A percentile compares a stretch with the other conserved stretches of the same genome.
phyloP scores from a whole-genome alignment of 805 yeast genomes.

The Maudiozyma turicensis region DNA sequence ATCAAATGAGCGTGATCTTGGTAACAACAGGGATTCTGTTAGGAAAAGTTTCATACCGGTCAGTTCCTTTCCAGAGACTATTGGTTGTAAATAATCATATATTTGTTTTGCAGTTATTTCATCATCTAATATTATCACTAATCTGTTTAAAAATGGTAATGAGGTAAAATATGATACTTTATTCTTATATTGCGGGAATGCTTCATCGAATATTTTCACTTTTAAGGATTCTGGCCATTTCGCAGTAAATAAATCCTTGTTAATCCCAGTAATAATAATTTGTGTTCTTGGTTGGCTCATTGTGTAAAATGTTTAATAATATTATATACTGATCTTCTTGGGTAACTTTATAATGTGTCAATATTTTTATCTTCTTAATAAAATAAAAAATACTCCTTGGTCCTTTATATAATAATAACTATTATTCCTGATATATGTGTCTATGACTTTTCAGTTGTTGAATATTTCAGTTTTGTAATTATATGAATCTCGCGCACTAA shows the following conservation, averaged over 20 bases:
- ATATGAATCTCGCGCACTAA: no score
- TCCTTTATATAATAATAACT: no score
- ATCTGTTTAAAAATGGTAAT: constrained; percentile 34
- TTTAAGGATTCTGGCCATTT: constrained; percentile 23
- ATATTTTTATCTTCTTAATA: no score
- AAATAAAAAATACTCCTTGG: no score
- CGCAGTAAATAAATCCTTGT: constrained; percentile 14
- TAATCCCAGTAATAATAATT: constrained; percentile 26
- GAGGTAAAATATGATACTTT: constrained; percentile 31
- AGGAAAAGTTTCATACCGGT: constrained; percentile 18
- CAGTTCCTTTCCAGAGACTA: constrained; percentile 4
- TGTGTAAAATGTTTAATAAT: neutral
- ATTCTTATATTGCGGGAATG: constrained; percentile 17
- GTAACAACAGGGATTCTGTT: constrained; percentile 29
- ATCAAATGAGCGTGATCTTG: constrained; percentile 8
- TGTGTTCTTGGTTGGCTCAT: constrained; percentile 16
- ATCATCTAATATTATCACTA: constrained; percentile 30
- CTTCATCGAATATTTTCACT: constrained; percentile 13
- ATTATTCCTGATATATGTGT: no score
- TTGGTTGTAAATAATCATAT: constrained; percentile 11
- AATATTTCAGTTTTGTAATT: no score
- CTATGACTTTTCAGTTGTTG: no score
- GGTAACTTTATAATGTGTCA: no score
- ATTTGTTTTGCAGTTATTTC: constrained; percentile 20
- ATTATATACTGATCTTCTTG: neutral